phyloP scores from a whole-genome alignment of 805 yeast species.

The Yarrowia keelungensis region DNA sequence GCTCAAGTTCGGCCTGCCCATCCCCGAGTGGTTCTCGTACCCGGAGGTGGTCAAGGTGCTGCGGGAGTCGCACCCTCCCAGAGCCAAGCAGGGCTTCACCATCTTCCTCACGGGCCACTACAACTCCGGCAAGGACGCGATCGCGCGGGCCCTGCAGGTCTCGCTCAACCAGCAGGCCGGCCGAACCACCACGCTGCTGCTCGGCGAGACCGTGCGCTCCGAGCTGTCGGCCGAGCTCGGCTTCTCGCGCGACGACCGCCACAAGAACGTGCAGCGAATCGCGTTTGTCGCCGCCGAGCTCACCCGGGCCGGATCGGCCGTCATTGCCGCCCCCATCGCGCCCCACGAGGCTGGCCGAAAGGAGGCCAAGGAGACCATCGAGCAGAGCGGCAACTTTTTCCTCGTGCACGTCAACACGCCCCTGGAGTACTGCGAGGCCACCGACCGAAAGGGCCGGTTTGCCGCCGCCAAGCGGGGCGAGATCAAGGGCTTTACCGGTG shows the following conservation, averaged over 20 bases:
- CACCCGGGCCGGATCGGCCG: slow-evolving; percentile 90
- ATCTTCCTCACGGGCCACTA: slow-evolving; percentile 68
- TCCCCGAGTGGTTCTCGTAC: slow-evolving; percentile 97
- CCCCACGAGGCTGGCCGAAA: slow-evolving; percentile 55
- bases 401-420: slow-evolving; percentile 61
- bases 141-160: slow-evolving; percentile 84
- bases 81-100: slow-evolving; percentile 87
- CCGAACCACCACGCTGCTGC: slow-evolving; percentile 72
- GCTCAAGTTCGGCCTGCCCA: slow-evolving; percentile 81
- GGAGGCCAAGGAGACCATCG: slow-evolving; percentile 54
- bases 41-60: slow-evolving; percentile 93
- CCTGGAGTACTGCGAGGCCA: slow-evolving; percentile 54
- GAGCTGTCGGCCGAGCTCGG: slow-evolving; percentile 55
- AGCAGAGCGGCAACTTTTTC: slow-evolving; percentile 60
- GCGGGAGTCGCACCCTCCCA: slow-evolving; percentile 92
- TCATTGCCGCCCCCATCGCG: slow-evolving; percentile 69
- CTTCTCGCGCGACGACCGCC: slow-evolving; percentile 52
- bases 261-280: slow-evolving; percentile 55
- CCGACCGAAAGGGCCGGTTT: slow-evolving; percentile 60
- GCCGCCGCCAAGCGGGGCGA: slow-evolving; percentile 57
- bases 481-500: slow-evolving; percentile 57
- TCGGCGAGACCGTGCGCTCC: slow-evolving; percentile 54
- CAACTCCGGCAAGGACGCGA: slow-evolving; percentile 65
- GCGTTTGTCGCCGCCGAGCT: slow-evolving; percentile 75
- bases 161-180: slow-evolving; percentile 91